Evolutionary conservation across 768 basidiomycete species (phyloP).

Genomic region (Leccinellum rugosiceps): DNA sequence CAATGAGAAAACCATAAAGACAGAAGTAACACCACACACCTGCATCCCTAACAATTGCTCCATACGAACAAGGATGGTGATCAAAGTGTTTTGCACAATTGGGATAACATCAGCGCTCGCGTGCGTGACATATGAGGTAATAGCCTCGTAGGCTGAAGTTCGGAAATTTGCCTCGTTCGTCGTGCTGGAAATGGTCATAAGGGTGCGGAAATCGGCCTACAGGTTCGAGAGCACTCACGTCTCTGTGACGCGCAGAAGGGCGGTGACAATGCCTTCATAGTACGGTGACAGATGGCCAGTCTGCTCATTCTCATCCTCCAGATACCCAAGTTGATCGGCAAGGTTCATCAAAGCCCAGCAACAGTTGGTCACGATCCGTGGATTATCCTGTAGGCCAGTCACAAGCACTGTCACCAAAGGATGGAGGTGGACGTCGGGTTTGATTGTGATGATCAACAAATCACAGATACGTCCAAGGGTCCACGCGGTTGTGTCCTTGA

Average conservation of each 20-base stretch:
- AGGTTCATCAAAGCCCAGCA: constrained; percentile 98
- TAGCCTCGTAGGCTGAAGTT: constrained; percentile 94
- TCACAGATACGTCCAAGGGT: constrained; percentile 96
- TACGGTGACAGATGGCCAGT: constrained; percentile 80
- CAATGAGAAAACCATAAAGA: background rate
- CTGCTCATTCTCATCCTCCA: constrained; percentile 57
- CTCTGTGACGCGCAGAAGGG: constrained; percentile 83
- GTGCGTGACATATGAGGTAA: constrained; percentile 81
- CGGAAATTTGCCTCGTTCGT: constrained; percentile 90
- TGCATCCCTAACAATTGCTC: constrained; percentile 84
- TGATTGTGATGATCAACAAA: constrained; percentile 78
- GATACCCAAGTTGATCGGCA: constrained; percentile 80
- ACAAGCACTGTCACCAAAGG: constrained; percentile 82
- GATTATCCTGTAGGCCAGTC: constrained; percentile 70
- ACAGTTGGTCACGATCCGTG: constrained; percentile 88
- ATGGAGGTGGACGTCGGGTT: constrained; percentile 84
- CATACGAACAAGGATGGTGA: constrained; percentile 85
- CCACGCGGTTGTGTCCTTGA: constrained; percentile 98
- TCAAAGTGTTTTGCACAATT: constrained; percentile 77
- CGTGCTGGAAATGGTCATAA: constrained; percentile 42
- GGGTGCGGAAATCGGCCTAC: background rate
- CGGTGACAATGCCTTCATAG: constrained; percentile 82
- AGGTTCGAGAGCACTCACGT: constrained; percentile 47
- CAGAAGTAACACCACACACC: constrained; percentile 41
- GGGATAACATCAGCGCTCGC: constrained; percentile 75